Conservation (phyloP, 1,139 yeast genomes). For the Lodderomyces orthopsilosis region DNA sequence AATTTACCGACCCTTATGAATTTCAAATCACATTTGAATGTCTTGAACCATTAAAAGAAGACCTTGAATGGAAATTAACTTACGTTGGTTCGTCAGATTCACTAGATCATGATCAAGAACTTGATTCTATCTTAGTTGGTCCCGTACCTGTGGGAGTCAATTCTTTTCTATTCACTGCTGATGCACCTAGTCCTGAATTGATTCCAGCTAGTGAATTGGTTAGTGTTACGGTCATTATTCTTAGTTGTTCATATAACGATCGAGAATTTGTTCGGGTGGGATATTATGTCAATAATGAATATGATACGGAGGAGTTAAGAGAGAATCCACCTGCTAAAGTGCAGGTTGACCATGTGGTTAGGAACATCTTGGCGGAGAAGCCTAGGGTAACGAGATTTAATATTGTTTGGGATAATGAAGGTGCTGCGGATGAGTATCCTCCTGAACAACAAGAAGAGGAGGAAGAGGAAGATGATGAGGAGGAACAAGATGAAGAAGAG, state of each 20-base stretch:
- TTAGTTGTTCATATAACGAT: slow-evolving; percentile 90
- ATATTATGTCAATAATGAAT: slow-evolving; percentile 94
- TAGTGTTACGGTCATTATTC: slow-evolving; percentile 86
- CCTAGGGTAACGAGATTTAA: slow-evolving; percentile 96
- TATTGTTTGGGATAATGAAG: slow-evolving; percentile 87
- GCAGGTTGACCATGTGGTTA: slow-evolving; percentile 88
- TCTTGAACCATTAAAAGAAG: slow-evolving; percentile 87
- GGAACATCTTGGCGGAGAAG: slow-evolving; percentile 94
- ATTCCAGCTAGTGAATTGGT: slow-evolving; percentile 96
- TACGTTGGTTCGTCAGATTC: slow-evolving; percentile 95
- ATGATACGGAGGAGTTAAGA: slow-evolving; percentile 86
- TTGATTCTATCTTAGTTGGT: slow-evolving; percentile 92
- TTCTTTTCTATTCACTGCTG: slow-evolving; percentile 89
- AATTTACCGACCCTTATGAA: slow-evolving; percentile 88
- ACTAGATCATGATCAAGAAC: slow-evolving; percentile 91
- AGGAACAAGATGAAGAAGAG: slow-evolving; percentile 58
- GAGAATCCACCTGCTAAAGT: slow-evolving; percentile 94
- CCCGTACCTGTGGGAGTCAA: slow-evolving; percentile 98
- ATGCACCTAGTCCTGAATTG: slow-evolving; percentile 93
- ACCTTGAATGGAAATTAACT: slow-evolving; percentile 94
- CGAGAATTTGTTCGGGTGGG: slow-evolving; percentile 96
- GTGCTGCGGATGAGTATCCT: slow-evolving; percentile 68
- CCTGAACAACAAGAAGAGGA: slow-evolving; percentile 49
- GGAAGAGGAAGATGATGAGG: slow-evolving; percentile 54
- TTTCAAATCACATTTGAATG: slow-evolving; percentile 98